Evolutionary conservation across 768 basidiomycete genomes (phyloP).

Genomic region (Inosperma sp.): DNA sequence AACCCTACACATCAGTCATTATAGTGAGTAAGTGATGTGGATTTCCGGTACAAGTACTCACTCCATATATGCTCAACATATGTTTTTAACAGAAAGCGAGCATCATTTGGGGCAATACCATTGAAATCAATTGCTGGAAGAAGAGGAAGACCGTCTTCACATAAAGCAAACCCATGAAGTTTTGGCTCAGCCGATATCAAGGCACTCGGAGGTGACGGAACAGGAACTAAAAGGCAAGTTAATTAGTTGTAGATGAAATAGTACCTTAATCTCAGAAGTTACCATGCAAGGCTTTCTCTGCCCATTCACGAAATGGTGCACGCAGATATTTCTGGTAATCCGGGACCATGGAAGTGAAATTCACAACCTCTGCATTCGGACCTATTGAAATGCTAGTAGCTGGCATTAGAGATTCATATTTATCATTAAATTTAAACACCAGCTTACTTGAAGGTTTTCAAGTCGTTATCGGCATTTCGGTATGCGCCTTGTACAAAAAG

Average conservation of each 20-base stretch:
- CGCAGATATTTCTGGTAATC: neutral
- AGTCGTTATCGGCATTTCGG: neutral
- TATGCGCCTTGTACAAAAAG: conserved; percentile 8
- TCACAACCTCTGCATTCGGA: neutral
- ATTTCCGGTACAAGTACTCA: neutral
- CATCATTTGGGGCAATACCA: neutral
- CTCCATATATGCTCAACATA: conserved; percentile 1
- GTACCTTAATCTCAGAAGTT: neutral
- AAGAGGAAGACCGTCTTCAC: neutral
- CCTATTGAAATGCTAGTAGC: neutral
- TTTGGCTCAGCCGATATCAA: neutral
- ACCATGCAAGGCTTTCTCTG: neutral
- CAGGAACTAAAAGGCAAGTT: neutral
- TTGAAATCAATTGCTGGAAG: neutral
- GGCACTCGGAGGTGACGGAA: neutral
- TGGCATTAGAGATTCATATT: neutral
- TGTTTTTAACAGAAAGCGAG: neutral
- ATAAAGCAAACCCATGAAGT: neutral
- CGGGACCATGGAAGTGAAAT: neutral
- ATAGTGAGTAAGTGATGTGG: neutral
- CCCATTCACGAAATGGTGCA: conserved; percentile 1
- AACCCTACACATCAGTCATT: neutral
- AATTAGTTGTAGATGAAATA: neutral
- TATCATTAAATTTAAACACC: neutral
- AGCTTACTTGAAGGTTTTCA: conserved; percentile 6